Percentiles rank a stretch among this genome's conserved stretches.
Conservation (phyloP, 2,329 filamentous ascomycete species). For the Claviceps sp. region DNA sequence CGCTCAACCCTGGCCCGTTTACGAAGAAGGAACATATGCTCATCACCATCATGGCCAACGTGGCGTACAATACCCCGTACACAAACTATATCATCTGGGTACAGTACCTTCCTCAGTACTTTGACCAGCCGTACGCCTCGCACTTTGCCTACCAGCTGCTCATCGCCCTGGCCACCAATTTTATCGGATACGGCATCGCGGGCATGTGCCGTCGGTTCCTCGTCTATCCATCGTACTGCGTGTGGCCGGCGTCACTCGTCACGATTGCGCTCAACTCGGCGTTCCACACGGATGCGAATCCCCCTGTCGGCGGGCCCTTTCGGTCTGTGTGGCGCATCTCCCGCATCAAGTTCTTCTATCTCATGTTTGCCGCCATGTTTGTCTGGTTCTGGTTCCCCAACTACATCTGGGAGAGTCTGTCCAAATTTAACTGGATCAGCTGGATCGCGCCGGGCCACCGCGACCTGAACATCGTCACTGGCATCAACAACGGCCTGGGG, state of each 20-base stretch:
- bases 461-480: conserved; percentile 28
- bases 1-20: conserved; percentile 42
- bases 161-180: conserved; percentile 40
- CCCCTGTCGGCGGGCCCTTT: conserved; percentile 27
- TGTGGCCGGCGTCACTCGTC: conserved; percentile 44
- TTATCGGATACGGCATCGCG: conserved; percentile 47
- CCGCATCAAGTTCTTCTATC: conserved; percentile 37
- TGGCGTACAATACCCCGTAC: conserved; percentile 37
- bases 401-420: conserved; percentile 38
- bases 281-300: conserved; percentile 33
- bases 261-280: conserved; percentile 41
- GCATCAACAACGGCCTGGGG: conserved; percentile 31
- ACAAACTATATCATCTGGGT: conserved; percentile 43
- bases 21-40: conserved; percentile 49
- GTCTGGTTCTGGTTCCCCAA: conserved; percentile 46
- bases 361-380: conserved; percentile 39
- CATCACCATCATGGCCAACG: conserved; percentile 50
- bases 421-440: conserved; percentile 41
- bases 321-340: conserved; percentile 31
- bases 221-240: conserved; percentile 40
- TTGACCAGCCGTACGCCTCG: conserved; percentile 39
- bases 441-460: conserved; percentile 39
- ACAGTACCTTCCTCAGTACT: conserved; percentile 38
- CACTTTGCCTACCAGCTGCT: conserved; percentile 41
- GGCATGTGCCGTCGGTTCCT: conserved; percentile 39